These are phyloP conservation scores for Xylariaceae sp. DNA, from an alignment of 2,329 filamentous ascomycete species.

Conservation along the genomic window DNA sequence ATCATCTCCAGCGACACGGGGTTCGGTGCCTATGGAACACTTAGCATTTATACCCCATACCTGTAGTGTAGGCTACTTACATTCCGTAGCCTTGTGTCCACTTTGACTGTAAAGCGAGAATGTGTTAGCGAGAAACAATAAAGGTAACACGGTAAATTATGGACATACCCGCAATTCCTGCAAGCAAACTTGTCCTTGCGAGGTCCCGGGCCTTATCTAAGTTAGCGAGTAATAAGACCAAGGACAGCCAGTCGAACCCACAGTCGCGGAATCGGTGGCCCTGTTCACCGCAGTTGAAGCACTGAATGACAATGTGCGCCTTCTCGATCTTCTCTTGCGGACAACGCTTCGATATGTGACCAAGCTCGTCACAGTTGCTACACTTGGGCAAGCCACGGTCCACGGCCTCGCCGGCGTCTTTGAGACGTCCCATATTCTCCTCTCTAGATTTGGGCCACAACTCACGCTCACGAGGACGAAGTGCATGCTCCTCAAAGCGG, in stretches of 20 bases:
- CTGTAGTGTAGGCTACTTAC: conserved; percentile 39
- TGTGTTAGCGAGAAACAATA: conserved; percentile 6
- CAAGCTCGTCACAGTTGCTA: conserved; percentile 64
- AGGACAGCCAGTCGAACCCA: conserved; percentile 41
- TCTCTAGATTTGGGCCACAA: conserved; percentile 61
- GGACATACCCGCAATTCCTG: conserved; percentile 64
- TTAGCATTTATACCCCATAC: conserved; percentile 24
- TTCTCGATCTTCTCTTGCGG: conserved; percentile 58
- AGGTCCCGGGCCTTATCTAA: conserved; percentile 53
- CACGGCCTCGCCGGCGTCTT: conserved; percentile 66
- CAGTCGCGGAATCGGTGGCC: conserved; percentile 74
- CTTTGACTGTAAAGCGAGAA: conserved; percentile 41
- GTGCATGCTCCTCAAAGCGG: conserved; percentile 60
- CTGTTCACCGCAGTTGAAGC: conserved; percentile 64
- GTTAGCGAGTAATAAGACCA: conserved; percentile 16
- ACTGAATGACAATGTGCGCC: conserved; percentile 54
- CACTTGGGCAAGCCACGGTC: conserved; percentile 63
- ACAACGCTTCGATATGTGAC: conserved; percentile 65
- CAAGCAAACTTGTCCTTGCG: conserved; percentile 67
- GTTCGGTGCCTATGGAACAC: conserved; percentile 47
- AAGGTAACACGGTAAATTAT: conserved; percentile 13
- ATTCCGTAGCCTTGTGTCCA: conserved; percentile 55
- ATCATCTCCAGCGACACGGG: conserved; percentile 59
- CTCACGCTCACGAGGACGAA: conserved; percentile 60
- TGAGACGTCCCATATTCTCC: conserved; percentile 66